Evolutionary conservation across 2,329 filamentous ascomycete genomes (phyloP), one percentile per base, ranked within the genome.

Genomic region (Blastomyces percursus): DNA sequence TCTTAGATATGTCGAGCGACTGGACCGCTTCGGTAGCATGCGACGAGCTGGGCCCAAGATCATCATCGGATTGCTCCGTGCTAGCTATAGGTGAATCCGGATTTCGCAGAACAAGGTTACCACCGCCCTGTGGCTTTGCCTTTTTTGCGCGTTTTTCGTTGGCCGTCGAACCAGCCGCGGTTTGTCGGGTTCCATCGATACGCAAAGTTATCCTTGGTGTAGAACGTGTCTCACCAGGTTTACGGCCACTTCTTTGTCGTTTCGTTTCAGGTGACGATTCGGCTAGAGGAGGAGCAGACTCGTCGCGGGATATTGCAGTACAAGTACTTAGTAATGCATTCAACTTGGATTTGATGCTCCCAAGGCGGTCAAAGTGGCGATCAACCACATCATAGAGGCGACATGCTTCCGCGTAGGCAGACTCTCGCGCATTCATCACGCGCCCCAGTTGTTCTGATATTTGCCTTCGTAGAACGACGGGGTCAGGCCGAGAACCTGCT

Each of bases 271-370:
- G 76, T 35, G 77, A 78, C 21, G 67, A 61, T 67, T 63, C 61
- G 3, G 57, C 32, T 35, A 27, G 38, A 32, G 50, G 48, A 30
- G 78, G 75, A 2, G 72, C 73, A 42, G 81, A 83, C 1, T 82
- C 84, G n/a, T 84, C 82, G 67, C 86, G 84, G 66, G 82, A 79
- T 50, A 63, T 30, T 82, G 80, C 21, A 27, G 54, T 57, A 40
- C 54, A 57, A 19, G 54, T 21, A 83, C 84, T 71, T 83, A 84
- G 84, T 57, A 86, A 78, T 12, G 82, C 80, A 64, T 85, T 80
- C 24, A 87, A 79, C 73, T 86, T 87, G 68, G 80, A 79, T 63
- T 80, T 82, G 68, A 87, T 86, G 62, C 81, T 80, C 59, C 79
- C 80, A 58, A 87, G 73, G 56, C 84, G 79, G 66, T 81, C 80